Percentiles rank a stretch among this genome's conserved stretches.
phyloP scores from a whole-genome alignment of 345 rosid species.

The Punica granatum region DNA sequence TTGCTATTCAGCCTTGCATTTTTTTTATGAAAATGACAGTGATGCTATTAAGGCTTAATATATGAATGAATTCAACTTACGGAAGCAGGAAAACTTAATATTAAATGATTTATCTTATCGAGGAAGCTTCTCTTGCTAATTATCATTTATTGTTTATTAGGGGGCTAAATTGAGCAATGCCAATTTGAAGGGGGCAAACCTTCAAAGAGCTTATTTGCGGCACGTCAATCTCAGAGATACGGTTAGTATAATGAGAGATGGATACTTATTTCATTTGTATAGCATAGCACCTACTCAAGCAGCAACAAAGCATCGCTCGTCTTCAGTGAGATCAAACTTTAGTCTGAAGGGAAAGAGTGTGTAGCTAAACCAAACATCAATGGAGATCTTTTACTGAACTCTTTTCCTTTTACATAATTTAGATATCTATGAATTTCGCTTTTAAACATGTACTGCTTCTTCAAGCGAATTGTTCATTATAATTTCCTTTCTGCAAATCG shows the following conservation, averaged over 20 bases:
- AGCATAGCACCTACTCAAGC: background rate
- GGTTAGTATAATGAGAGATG: slow-evolving; percentile 32
- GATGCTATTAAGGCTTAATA: background rate
- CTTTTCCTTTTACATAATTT: no score
- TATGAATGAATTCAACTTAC: background rate
- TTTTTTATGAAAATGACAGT: background rate
- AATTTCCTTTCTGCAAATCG: background rate
- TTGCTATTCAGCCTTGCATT: background rate
- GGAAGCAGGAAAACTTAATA: background rate
- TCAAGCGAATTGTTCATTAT: background rate
- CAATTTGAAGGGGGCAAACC: slow-evolving; percentile 83
- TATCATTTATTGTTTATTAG: slow-evolving; percentile 26
- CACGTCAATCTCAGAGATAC: slow-evolving; percentile 81
- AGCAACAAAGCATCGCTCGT: background rate
- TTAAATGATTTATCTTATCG: background rate
- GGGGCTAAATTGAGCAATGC: slow-evolving; percentile 86
- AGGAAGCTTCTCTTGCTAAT: background rate
- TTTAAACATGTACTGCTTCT: background rate
- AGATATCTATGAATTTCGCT: no score
- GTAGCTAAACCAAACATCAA: background rate
- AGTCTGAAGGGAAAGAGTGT: background rate
- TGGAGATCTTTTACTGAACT: no score
- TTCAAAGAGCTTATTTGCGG: slow-evolving; percentile 81
- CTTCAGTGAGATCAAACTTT: background rate
- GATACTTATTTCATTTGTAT: background rate